A percentile compares a stretch with the other conserved stretches of the same genome.
These are phyloP conservation scores for Fusarium cicatricum DNA, from an alignment of 2,329 filamentous ascomycete species.

Conservation along the genomic window DNA sequence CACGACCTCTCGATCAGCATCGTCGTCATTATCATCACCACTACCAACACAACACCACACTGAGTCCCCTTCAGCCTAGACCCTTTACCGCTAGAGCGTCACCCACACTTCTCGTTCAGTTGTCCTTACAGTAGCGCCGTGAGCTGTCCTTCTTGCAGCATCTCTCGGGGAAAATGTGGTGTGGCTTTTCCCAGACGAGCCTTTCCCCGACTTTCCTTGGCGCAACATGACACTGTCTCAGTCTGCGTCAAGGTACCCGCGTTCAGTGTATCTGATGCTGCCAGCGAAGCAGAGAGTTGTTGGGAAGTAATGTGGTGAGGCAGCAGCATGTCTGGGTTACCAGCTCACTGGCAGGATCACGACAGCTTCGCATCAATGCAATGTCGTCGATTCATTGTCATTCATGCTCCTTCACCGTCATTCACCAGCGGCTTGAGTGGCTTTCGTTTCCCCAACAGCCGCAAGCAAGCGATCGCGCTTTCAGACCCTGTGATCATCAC, in stretches of 20 bases:
- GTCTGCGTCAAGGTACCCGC: constrained; percentile 11
- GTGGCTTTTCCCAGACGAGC: constrained; percentile 8
- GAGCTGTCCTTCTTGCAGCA: constrained; percentile 4
- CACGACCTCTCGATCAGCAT: constrained; percentile 25
- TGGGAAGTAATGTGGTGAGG: constrained; percentile 8
- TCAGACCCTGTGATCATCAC: constrained; percentile 21
- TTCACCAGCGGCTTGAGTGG: background rate
- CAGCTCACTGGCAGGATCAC: background rate
- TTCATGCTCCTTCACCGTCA: constrained; percentile 9
- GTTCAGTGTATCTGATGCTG: background rate
- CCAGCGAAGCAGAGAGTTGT: background rate
- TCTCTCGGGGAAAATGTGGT: constrained; percentile 18
- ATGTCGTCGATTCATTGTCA: constrained; percentile 1
- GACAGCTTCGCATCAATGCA: background rate
- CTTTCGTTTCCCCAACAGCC: constrained; percentile 13
- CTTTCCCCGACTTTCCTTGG: constrained; percentile 20
- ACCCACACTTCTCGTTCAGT: background rate
- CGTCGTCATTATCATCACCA: constrained; percentile 29
- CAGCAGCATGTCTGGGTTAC: background rate
- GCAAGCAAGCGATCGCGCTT: constrained; percentile 20
- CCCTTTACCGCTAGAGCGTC: constrained; percentile 9
- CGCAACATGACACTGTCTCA: constrained; percentile 12
- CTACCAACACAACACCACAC: constrained; percentile 2
- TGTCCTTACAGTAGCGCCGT: background rate
- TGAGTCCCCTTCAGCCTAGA: constrained; percentile 7